These are phyloP conservation scores for Ustilago bromivora DNA, from an alignment of 1,284 basidiomycete species.

Conservation along the genomic window DNA sequence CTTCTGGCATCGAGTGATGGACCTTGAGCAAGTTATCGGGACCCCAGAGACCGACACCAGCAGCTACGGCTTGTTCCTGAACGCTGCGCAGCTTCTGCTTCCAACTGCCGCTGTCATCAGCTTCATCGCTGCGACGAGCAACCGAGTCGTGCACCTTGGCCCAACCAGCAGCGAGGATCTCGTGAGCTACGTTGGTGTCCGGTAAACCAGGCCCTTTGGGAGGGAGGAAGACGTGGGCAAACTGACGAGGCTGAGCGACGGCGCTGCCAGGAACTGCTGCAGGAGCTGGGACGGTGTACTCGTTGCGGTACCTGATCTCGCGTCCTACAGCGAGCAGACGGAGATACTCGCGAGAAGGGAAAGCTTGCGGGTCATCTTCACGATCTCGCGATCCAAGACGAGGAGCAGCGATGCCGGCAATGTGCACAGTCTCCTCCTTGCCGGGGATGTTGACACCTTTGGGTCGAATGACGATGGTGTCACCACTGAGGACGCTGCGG, in stretches of 20 bases:
- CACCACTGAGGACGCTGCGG: constrained; percentile 59
- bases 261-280: constrained; percentile 78
- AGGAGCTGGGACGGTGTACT: constrained; percentile 78
- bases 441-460: constrained; percentile 58
- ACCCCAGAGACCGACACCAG: constrained; percentile 86
- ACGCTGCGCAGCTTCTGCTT: constrained; percentile 75
- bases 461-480: constrained; percentile 63
- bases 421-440: constrained; percentile 60
- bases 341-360: constrained; percentile 91
- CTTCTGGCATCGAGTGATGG: constrained; percentile 87
- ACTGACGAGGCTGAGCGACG: constrained; percentile 72
- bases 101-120: constrained; percentile 80
- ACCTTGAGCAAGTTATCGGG: constrained; percentile 75
- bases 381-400: constrained; percentile 61
- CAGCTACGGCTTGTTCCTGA: constrained; percentile 83
- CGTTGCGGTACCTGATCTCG: constrained; percentile 82
- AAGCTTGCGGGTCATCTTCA: constrained; percentile 80
- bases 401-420: constrained; percentile 65
- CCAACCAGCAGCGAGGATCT: constrained; percentile 88
- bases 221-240: constrained; percentile 63
- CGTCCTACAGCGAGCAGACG: constrained; percentile 87
- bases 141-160: constrained; percentile 85
- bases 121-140: constrained; percentile 72
- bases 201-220: constrained; percentile 58
- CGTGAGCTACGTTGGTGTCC: constrained; percentile 73